Base-by-base conservation (phyloP, 2,329 filamentous ascomycete genomes). In the Fusarium anguioides region DNA sequence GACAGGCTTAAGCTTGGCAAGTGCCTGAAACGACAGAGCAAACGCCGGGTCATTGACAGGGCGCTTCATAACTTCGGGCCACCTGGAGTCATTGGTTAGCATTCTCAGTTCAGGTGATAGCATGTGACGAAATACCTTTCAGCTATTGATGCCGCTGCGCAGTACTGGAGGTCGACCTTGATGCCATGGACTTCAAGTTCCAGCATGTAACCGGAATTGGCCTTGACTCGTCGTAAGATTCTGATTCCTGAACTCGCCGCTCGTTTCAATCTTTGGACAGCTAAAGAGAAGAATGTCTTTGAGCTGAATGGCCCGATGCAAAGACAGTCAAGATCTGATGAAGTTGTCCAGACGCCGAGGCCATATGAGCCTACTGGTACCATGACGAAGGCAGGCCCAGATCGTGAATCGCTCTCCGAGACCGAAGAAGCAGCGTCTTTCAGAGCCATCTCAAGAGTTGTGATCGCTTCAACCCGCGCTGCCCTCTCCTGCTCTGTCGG, bases 141-240 rank as follows among this genome's bases (percentile, higher is more conserved):
- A 4, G 86, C 81, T 40, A 91, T 78, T 27, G 79, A 78, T 4
- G 82, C 78, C 3, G 89, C 86, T 8, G 87, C 82, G 65, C 88
- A 91, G 72, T 92, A 92, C 61, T 91, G 89, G 46, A 92, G 76
- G 72, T 91, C 87, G 69, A 90, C 81, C 62, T 82, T 87, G 68
- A 91, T 78, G 11, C 81, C 84, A 6, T 77, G 73, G n/a, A 90
- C 79, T 39, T 85, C 83, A 6, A 91, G 76, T 68, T 91, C 87
- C 7, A 91, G 79, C 86, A 90, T 90, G 1, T 83, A 87, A 10
- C 88, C 88, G 1, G 85, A 84, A 46, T 82, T 82, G 3, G 87
- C 83, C 44, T 85, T 83, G 10, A 90, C 86, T 48, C 84, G 84
- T 39, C 88, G 83, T 17, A 90, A 70, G 12, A 90, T 79, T 21